Percentiles rank a stretch among this genome's conserved stretches.
Evolutionary conservation across 2,329 filamentous ascomycete species (phyloP).

Genomic region (Colletotrichum sp.): DNA sequence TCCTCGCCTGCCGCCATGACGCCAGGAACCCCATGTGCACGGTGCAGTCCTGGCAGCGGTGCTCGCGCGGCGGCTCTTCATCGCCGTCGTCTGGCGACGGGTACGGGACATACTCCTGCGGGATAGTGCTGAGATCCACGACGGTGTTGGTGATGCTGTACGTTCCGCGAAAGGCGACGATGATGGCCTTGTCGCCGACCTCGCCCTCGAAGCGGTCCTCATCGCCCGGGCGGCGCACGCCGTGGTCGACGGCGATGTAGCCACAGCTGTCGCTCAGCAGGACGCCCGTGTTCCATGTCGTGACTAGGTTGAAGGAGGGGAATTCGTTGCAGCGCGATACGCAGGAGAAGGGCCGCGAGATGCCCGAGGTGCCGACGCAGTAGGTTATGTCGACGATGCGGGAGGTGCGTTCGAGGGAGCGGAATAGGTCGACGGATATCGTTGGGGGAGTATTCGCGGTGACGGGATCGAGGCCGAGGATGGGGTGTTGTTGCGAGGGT

Average conservation of each 20-base stretch:
- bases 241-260: conserved; percentile 88
- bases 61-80: conserved; percentile 45
- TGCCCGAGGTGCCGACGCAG: conserved; percentile 85
- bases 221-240: conserved; percentile 26
- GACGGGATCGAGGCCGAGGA: neutral
- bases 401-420: conserved; percentile 84
- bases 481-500: neutral
- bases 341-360: conserved; percentile 84
- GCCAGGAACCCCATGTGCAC: conserved; percentile 90
- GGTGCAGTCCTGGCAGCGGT: conserved; percentile 82
- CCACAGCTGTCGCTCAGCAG: conserved; percentile 91
- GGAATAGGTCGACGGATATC: conserved; percentile 71
- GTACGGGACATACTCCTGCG: conserved; percentile 91
- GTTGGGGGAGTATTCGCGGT: neutral
- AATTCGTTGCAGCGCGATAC: conserved; percentile 87
- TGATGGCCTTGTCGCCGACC: conserved; percentile 54
- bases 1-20: conserved; percentile 80
- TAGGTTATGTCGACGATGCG: conserved; percentile 93
- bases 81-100: conserved; percentile 58
- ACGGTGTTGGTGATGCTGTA: conserved; percentile 94
- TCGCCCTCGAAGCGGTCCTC: conserved; percentile 28
- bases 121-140: conserved; percentile 85
- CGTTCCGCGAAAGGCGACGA: conserved; percentile 92
- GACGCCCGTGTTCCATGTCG: conserved; percentile 89
- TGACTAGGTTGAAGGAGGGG: conserved; percentile 76